phyloP scores from a whole-genome alignment of 2,329 filamentous ascomycete species.

The Alternaria longipes region DNA sequence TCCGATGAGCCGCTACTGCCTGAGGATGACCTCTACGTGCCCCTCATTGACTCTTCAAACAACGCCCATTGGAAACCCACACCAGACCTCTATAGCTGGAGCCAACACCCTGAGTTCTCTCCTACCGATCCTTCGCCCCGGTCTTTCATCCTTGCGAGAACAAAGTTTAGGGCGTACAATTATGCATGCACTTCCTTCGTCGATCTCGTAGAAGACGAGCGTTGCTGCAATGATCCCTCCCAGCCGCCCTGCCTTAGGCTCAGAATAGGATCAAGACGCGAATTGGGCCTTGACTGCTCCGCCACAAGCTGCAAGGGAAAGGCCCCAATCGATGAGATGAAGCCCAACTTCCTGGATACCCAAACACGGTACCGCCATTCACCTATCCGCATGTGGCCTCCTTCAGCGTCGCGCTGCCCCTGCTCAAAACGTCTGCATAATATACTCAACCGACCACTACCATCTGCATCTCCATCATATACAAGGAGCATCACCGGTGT shows the following conservation, averaged over 20 bases:
- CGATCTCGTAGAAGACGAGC: slow-evolving; percentile 66
- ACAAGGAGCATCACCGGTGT: slow-evolving; percentile 37
- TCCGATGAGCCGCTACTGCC: slow-evolving; percentile 30
- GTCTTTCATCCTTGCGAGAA: slow-evolving; percentile 63
- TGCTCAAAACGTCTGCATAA: slow-evolving; percentile 43
- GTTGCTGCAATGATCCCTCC: slow-evolving; percentile 45
- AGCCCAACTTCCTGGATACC: slow-evolving; percentile 18
- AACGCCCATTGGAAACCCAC: slow-evolving; percentile 52
- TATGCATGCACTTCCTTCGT: slow-evolving; percentile 64
- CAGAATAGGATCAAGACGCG: slow-evolving; percentile 58
- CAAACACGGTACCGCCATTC: slow-evolving; percentile 39
- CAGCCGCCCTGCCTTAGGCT: slow-evolving; percentile 57
- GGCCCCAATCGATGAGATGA: slow-evolving; percentile 7
- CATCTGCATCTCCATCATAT: slow-evolving; percentile 9
- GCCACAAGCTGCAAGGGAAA: slow-evolving; percentile 11
- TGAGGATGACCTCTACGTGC: slow-evolving; percentile 38
- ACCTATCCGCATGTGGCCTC: slow-evolving; percentile 48
- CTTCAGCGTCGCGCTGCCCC: slow-evolving; percentile 33
- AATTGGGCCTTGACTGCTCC: slow-evolving; percentile 37
- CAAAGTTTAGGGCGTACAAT: slow-evolving; percentile 66
- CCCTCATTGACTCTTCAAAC: slow-evolving; percentile 41
- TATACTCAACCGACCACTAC: slow-evolving; percentile 43
- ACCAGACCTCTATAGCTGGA: slow-evolving; percentile 52
- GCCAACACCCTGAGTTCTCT: slow-evolving; percentile 60
- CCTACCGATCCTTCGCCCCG: slow-evolving; percentile 55